Evolutionary conservation across 768 basidiomycete genomes (phyloP), one percentile per base, ranked within the genome.

Genomic region (Termitomyces bulborhizus): DNA sequence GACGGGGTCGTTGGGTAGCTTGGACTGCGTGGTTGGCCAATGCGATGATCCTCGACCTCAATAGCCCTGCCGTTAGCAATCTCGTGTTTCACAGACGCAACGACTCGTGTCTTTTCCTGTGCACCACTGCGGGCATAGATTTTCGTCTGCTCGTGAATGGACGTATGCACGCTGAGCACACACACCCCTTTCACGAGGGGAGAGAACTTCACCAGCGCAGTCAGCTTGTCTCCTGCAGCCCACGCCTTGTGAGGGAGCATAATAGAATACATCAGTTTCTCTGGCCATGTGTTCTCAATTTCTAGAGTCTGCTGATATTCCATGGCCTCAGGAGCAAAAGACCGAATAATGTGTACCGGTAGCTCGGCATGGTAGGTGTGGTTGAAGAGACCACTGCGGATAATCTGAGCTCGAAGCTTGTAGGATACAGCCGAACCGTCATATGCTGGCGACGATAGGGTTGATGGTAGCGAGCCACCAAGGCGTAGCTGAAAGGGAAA

Each of bases 261-360:
- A 65, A 93, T 82, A 5, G 88, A 86, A 69, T 96, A 98, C 94
- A 95, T 96, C 71, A 97, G 75, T 73, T 98, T 98, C 21, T 88
- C 88, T 0, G 96, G 94, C 96, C 96, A 98, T 15, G 93, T 94
- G 68, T 95, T 97, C 70, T 97, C 91, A 60, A 92, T 86, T 68
- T 98, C 96, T 55, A 97, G 80, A 1, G 93, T 93, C 66, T 98
- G 94, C 64, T 93, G 95, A 74, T 92, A 98, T 69, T 98, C 96
- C 62, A 97, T 80, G 0, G 95, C 88, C 58, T 94, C 93, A 1
- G 82, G 67, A 18, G 83, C 76, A 65, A 94, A 87, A 3, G 86
- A 83, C 45, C 93, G 83, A 46, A 89, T 61, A 57, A 98, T 74
- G 55, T 76, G 71, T 47, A 98, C 81, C 11, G 84, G 80, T 47